Percentiles rank a stretch among this genome's conserved stretches.
Conservation (phyloP, 2,329 filamentous ascomycete species). For the Xylaria sp. region DNA sequence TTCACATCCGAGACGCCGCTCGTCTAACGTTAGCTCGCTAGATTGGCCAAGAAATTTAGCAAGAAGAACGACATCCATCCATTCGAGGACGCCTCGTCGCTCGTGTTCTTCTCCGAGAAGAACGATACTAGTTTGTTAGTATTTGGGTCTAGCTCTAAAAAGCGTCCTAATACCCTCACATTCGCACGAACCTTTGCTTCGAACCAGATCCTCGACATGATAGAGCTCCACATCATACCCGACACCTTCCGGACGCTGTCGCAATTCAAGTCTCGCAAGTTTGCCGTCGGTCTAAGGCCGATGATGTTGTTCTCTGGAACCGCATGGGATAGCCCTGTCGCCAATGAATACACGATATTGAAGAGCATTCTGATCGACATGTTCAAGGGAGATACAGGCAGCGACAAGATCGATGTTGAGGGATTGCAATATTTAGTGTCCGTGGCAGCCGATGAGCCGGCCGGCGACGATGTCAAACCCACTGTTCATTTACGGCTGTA, state of each 20-base stretch:
- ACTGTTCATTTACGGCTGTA: constrained; percentile 77
- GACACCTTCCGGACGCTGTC: constrained; percentile 71
- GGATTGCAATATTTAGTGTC: constrained; percentile 90
- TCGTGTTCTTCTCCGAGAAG: constrained; percentile 96
- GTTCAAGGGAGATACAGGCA: constrained; percentile 79
- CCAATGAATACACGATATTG: constrained; percentile 80
- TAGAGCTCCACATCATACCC: constrained; percentile 84
- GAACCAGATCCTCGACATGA: constrained; percentile 90
- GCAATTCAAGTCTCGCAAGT: constrained; percentile 78
- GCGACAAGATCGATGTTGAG: constrained; percentile 88
- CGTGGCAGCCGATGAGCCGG: constrained; percentile 73
- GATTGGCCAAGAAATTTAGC: constrained; percentile 82
- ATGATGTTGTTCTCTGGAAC: constrained; percentile 91
- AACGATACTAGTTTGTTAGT: constrained; percentile 89
- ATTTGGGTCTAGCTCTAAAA: constrained; percentile 88
- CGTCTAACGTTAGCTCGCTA: constrained; percentile 1
- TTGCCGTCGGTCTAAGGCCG: constrained; percentile 82
- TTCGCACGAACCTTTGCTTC: constrained; percentile 77
- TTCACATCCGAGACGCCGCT: not conserved
- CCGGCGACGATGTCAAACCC: constrained; percentile 56
- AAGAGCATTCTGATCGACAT: constrained; percentile 90
- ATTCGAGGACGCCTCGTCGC: constrained; percentile 84
- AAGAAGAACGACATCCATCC: constrained; percentile 98
- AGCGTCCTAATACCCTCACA: constrained; percentile 88
- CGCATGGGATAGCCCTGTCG: constrained; percentile 81